phyloP scores from a whole-genome alignment of 2,329 filamentous ascomycete species.

The Fusarium tuaranense region DNA sequence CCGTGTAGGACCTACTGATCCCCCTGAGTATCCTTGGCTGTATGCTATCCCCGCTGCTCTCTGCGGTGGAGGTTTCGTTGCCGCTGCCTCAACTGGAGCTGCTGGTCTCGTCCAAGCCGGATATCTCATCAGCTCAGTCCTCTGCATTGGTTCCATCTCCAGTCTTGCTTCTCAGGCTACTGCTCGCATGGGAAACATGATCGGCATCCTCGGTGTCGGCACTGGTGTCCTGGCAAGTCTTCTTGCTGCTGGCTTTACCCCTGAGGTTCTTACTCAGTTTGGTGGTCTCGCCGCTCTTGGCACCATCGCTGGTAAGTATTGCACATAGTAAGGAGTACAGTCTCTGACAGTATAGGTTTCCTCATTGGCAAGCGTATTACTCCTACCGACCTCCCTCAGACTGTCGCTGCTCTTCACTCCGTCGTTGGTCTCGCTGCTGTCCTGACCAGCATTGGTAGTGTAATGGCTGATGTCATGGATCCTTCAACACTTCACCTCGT shows the following conservation, averaged over 20 bases:
- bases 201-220: constrained; percentile 87
- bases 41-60: constrained; percentile 82
- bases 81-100: constrained; percentile 83
- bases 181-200: constrained; percentile 84
- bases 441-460: constrained; percentile 87
- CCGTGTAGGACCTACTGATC: constrained; percentile 77
- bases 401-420: constrained; percentile 88
- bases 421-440: constrained; percentile 92
- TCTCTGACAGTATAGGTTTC: constrained; percentile 61
- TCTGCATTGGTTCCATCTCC: constrained; percentile 88
- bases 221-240: constrained; percentile 87
- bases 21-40: constrained; percentile 88
- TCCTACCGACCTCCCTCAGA: constrained; percentile 88
- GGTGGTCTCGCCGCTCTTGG: constrained; percentile 80
- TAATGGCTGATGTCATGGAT: constrained; percentile 78
- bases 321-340: not conserved
- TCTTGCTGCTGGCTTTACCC: constrained; percentile 82
- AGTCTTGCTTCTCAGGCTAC: constrained; percentile 85
- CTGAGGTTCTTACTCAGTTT: constrained; percentile 84
- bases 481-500: constrained; percentile 85
- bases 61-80: constrained; percentile 85
- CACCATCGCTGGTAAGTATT: constrained; percentile 65
- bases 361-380: constrained; percentile 89
- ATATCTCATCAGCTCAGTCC: constrained; percentile 84
- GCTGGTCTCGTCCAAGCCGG: constrained; percentile 88